Evolutionary conservation across 257 asterid species (phyloP).

Genomic region (Paulownia fortunei): DNA sequence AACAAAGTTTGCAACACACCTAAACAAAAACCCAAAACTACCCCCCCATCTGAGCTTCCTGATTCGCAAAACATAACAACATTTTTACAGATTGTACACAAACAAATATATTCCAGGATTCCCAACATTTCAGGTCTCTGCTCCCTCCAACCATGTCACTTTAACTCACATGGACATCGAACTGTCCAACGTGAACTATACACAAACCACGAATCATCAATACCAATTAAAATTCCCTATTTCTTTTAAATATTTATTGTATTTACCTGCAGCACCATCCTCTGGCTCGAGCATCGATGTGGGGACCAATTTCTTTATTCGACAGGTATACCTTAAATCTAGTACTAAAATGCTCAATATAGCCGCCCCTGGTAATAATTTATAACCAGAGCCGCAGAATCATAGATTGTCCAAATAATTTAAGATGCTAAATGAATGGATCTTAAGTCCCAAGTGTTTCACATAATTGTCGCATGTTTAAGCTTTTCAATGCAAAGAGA

Average conservation of each 20-base stretch:
- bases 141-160: slow-evolving; percentile 67
- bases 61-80: too few species aligned
- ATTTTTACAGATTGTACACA: too few species aligned
- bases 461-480: slow-evolving; percentile 50
- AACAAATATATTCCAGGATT: slow-evolving; percentile 31
- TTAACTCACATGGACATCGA: slow-evolving; percentile 45
- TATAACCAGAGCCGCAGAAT: background rate
- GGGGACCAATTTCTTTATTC: slow-evolving; percentile 43
- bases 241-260: background rate
- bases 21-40: too few species aligned
- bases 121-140: slow-evolving; percentile 65
- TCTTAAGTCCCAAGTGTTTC: slow-evolving; percentile 44
- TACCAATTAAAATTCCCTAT: slow-evolving; percentile 21
- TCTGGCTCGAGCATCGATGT: slow-evolving; percentile 48
- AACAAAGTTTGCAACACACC: too few species aligned
- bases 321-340: slow-evolving; percentile 31
- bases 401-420: background rate
- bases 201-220: slow-evolving; percentile 24
- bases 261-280: background rate
- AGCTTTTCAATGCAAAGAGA: slow-evolving; percentile 25
- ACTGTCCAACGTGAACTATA: slow-evolving; percentile 30
- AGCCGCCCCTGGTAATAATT: background rate
- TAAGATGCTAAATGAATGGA: slow-evolving; percentile 19
- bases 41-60: too few species aligned
- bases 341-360: background rate